These are phyloP conservation scores for Asterella californica DNA, from an alignment of 225 moss, liverwort and hornwort genomes.

Conservation along the genomic window DNA sequence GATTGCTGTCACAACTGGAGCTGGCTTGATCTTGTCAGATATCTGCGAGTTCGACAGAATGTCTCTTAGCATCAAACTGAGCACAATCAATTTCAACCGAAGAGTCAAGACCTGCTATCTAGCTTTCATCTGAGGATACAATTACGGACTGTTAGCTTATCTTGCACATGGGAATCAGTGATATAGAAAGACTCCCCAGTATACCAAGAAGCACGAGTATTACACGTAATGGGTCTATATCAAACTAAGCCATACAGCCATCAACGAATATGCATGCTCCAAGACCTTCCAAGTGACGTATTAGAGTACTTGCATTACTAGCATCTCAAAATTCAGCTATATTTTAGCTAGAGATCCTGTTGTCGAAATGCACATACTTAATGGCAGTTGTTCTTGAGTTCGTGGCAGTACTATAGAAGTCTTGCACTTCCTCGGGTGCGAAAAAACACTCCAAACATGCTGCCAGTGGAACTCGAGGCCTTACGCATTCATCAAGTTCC, in stretches of 20 bases:
- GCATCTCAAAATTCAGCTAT: neutral
- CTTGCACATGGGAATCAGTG: too few relatives aligned
- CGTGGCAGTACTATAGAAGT: constrained; percentile 94
- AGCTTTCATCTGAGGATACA: too few relatives aligned
- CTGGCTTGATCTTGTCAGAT: too few relatives aligned
- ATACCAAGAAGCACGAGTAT: neutral
- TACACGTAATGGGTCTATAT: neutral
- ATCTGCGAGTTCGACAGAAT: too few relatives aligned
- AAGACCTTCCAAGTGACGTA: neutral
- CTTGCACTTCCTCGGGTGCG: constrained; percentile 93
- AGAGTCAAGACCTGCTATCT: too few relatives aligned
- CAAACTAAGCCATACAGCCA: neutral
- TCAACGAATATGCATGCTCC: neutral
- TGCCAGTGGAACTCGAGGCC: constrained; percentile 85
- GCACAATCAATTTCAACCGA: too few relatives aligned
- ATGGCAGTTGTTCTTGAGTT: constrained; percentile 93
- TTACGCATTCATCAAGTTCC: constrained; percentile 84
- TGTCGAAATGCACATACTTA: constrained; percentile 47
- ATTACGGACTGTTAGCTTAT: too few relatives aligned
- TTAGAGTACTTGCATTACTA: too few relatives aligned
- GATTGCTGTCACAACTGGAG: too few relatives aligned
- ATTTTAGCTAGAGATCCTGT: neutral
- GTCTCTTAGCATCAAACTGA: too few relatives aligned
- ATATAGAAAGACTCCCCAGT: neutral
- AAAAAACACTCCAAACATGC: constrained; percentile 90